Base-by-base conservation (phyloP, 345 rosid species). In the Schrenkiella parvula region DNA sequence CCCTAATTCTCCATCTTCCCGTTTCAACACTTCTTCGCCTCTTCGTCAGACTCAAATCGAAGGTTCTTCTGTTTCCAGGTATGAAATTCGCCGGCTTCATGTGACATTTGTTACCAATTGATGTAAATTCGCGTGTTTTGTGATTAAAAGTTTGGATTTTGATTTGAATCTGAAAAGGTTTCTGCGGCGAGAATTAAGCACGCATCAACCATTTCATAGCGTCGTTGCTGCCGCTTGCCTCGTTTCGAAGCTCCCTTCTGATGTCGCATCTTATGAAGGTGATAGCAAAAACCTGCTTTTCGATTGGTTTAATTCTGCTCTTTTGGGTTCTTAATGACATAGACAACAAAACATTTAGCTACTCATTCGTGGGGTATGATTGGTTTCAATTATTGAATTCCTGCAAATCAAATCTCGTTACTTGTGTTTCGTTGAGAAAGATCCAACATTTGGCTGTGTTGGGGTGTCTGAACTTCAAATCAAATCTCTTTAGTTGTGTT, bases 191-290 rank as follows among this genome's bases (percentile, higher is more conserved):
- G 95, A 87, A 80, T 28, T 87, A 75, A 81, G 84, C 83, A 79
- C 91, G 9, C 79, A 85, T 39, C 73, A 79, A 3, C 97, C 97
- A 15, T 66, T 81, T 59, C 93, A 91, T 52, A 82, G 82, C 41
- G 84, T 78, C 1, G 66, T 83, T 64, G 92, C 97, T 17, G 86
- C 88, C 0, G 87, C 97, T 68, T 78, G 86, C 42, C 92, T 87
- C 13, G 97, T 87, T 66, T 91, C 97, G 43, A 87, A 82, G 25
- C 44, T 89, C 11, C 86, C 91, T 3, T 64, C 78, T 39, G 87
- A 84, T 53, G 78, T 66, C 21, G 66, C 62, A 17, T 82, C 81
- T 37, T 44, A 61, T 18, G 83, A 87, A 81, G 95, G 93, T 91
- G 66, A 48, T 34, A 21, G 1, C 26, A 2, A 7, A 32, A 47